Percentiles rank a stretch among this genome's conserved stretches.
phyloP scores from a whole-genome alignment of 345 rosid species.

The Rhodamnia argentea region DNA sequence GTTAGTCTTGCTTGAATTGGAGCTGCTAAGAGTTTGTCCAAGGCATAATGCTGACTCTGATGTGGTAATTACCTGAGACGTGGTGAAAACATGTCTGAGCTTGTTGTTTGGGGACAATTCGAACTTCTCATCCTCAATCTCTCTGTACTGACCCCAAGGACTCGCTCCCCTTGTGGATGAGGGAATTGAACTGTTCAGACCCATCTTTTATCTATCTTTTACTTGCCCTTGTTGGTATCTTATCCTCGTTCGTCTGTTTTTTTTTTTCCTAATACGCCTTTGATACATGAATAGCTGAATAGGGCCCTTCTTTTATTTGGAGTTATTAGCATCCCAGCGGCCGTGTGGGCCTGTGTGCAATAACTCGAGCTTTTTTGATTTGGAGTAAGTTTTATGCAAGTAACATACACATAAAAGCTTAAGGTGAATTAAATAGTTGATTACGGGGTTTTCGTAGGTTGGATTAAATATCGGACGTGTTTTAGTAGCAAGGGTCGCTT shows the following conservation, averaged over 20 bases:
- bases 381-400: neutral
- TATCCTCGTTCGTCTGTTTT: neutral
- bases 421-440: too few species aligned
- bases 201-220: neutral
- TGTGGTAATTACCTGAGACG: too few species aligned
- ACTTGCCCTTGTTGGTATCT: neutral
- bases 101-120: conserved; percentile 42
- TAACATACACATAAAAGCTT: too few species aligned
- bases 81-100: too few species aligned
- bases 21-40: too few species aligned
- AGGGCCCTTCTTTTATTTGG: too few species aligned
- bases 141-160: conserved; percentile 25
- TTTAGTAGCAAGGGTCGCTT: neutral
- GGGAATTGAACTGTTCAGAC: neutral
- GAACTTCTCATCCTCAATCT: conserved; percentile 46
- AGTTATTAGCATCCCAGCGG: neutral
- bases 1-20: neutral
- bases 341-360: neutral
- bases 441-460: too few species aligned
- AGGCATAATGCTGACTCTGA: too few species aligned
- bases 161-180: conserved; percentile 12
- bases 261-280: too few species aligned
- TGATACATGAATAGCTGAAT: too few species aligned
- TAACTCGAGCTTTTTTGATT: neutral
- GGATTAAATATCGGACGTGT: too few species aligned